Base-by-base conservation (phyloP, 73 alveolate species). In the Tetrahymena thermophila region DNA sequence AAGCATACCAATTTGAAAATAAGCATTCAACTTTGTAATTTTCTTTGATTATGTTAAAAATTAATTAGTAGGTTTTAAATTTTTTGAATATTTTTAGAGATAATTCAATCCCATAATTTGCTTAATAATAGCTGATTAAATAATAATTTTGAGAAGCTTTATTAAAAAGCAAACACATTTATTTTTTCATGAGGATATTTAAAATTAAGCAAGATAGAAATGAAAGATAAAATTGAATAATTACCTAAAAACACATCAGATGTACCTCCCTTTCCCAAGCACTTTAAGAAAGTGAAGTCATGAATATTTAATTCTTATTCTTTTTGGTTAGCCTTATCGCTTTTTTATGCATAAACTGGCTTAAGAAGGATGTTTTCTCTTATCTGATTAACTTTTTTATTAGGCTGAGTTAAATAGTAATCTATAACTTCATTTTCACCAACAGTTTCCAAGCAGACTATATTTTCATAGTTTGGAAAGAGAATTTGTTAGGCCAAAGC, bases 181-280 rank as follows among this genome's bases (percentile, higher is more conserved):
- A 43, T 43, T n/a, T n/a, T n/a, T n/a, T 43, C 9, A 50, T 50
- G 83, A 50, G 15, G 31, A 50, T 50, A 50, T 50, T 40, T 40
- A 40, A 40, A 40, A 40, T 9, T 40, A 40, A 40, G 10, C 44
- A 40, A 40, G 10, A 21, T 19, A 28, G 83, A 50, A 50, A 50
- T 16, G 44, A 7, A 40, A 1, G 44, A 40, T 40, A 40, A 40
- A 40, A 15, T 13, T 23, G 89, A 71, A 3, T 71, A 17, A 10
- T 23, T 71, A 71, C 89, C 89, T 71, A 95, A 95, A 95, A 50
- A 95, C 23, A 95, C 97, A 55, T 95, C 97, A 7, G 97, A 95
- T n/a, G 97, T 95, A 23, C 97, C 97, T 14, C 97, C 97, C 43
- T 95, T 95, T 25, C 97, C 97, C 56, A 95, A 85, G 38, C 97